Percentiles rank a stretch among this genome's conserved stretches.
These are phyloP conservation scores for Pachyrhizus erosus DNA, from an alignment of 306 rosid species.

Conservation along the genomic window DNA sequence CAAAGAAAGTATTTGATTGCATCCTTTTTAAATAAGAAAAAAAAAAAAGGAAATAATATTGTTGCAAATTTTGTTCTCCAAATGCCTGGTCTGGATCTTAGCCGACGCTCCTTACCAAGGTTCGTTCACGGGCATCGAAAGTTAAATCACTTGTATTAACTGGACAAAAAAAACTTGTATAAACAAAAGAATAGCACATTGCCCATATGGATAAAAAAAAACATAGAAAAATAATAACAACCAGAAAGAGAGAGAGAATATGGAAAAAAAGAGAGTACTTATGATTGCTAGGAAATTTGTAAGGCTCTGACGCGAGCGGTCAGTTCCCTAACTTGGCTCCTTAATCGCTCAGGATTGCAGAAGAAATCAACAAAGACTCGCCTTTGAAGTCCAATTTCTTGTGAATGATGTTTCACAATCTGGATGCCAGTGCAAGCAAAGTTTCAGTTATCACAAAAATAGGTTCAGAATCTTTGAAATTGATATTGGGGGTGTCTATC, in stretches of 20 bases:
- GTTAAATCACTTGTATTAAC: slow-evolving; percentile 23
- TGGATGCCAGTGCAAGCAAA: slow-evolving; percentile 44
- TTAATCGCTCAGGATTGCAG: slow-evolving; percentile 88
- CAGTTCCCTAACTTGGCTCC: slow-evolving; percentile 87
- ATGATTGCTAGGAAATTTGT: slow-evolving; percentile 65
- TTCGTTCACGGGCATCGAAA: background rate
- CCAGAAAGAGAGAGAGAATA: background rate
- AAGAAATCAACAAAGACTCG: slow-evolving; percentile 93
- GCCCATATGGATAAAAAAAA: background rate
- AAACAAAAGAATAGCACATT: background rate
- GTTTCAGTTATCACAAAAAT: slow-evolving; percentile 19
- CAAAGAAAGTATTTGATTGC: background rate
- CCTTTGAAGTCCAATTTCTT: slow-evolving; percentile 88
- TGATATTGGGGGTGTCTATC: background rate
- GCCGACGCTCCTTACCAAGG: background rate
- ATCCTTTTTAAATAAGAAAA: background rate
- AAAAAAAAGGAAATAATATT: background rate
- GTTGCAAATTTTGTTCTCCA: background rate
- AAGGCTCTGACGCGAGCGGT: slow-evolving; percentile 84
- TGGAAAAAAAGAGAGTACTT: background rate
- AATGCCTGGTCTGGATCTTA: background rate
- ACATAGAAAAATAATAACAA: background rate
- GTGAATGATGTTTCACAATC: slow-evolving; percentile 94
- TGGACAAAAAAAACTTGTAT: background rate
- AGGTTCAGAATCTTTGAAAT: slow-evolving; percentile 25